phyloP scores from a whole-genome alignment of 345 rosid species.

The Brassica cretica region DNA sequence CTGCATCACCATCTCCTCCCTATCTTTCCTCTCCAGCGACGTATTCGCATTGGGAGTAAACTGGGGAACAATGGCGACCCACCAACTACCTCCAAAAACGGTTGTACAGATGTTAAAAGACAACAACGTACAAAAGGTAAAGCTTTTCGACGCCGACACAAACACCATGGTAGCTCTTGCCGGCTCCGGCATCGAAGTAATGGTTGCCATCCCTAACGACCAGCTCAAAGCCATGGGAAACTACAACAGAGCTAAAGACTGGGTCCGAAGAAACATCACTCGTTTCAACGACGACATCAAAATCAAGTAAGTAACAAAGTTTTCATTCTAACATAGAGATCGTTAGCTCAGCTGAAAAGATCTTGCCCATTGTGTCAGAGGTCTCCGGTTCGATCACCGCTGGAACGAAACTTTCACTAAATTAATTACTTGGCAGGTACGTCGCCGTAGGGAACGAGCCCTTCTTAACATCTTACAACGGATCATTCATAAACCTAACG shows the following conservation, averaged over 20 bases:
- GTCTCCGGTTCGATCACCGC: background rate
- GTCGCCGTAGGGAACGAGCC: conserved; percentile 94
- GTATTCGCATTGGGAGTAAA: conserved; percentile 65
- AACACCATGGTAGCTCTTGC: conserved; percentile 71
- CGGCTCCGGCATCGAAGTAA: conserved; percentile 73
- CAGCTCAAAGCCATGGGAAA: conserved; percentile 62
- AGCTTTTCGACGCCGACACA: conserved; percentile 79
- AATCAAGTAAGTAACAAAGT: conserved; percentile 61
- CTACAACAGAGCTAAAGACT: conserved; percentile 58
- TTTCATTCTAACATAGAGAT: background rate
- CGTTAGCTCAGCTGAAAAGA: too few species aligned
- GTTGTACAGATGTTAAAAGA: conserved; percentile 76
- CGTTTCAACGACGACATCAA: conserved; percentile 68
- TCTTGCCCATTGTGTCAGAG: background rate
- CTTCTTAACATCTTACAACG: conserved; percentile 74
- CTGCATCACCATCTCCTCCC: conserved; percentile 12
- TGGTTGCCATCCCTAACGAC: conserved; percentile 94
- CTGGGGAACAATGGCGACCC: conserved; percentile 85
- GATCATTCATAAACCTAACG: conserved; percentile 65
- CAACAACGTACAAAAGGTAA: conserved; percentile 79
- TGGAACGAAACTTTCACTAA: background rate
- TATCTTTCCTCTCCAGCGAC: conserved; percentile 2
- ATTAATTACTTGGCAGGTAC: conserved; percentile 48
- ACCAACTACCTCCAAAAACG: conserved; percentile 60
- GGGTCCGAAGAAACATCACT: conserved; percentile 72